These are phyloP conservation scores for Eucommia ulmoides DNA, from an alignment of 257 asterid species.

Conservation along the genomic window DNA sequence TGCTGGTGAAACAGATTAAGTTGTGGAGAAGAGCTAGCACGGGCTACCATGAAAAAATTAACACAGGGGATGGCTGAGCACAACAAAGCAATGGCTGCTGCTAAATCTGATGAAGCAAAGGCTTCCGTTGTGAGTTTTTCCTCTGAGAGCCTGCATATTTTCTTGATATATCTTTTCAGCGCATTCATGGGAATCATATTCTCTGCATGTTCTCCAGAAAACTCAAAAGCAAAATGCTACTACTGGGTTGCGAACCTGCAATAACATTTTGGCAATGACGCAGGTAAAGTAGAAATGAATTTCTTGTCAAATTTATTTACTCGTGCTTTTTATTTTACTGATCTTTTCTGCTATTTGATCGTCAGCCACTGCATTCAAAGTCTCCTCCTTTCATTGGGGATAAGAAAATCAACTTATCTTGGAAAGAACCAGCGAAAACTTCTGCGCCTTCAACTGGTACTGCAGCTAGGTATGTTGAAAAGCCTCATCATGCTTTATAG, in stretches of 20 bases:
- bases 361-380: conserved; percentile 71
- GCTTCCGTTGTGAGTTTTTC: conserved; percentile 53
- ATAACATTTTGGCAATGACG: conserved; percentile 76
- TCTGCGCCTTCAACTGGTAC: conserved; percentile 27
- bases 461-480: conserved; percentile 45
- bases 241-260: conserved; percentile 75
- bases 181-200: conserved; percentile 5
- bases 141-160: conserved; percentile 5
- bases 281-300: conserved; percentile 31
- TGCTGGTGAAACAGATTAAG: conserved; percentile 46
- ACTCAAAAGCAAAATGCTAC: conserved; percentile 58
- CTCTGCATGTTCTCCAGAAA: conserved; percentile 42
- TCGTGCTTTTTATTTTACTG: conserved; percentile 9
- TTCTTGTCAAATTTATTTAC: not conserved
- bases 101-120: conserved; percentile 73
- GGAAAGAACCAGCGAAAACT: conserved; percentile 69
- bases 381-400: conserved; percentile 79
- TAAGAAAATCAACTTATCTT: conserved; percentile 61
- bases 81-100: conserved; percentile 50
- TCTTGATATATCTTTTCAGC: conserved; percentile 5
- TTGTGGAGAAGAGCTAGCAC: conserved; percentile 70
- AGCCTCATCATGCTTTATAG: not conserved
- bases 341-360: conserved; percentile 4
- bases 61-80: conserved; percentile 71
- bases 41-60: conserved; percentile 60